Evolutionary conservation across 2,329 filamentous ascomycete species (phyloP).

Genomic region (Purpureocillium takamizusanense): DNA sequence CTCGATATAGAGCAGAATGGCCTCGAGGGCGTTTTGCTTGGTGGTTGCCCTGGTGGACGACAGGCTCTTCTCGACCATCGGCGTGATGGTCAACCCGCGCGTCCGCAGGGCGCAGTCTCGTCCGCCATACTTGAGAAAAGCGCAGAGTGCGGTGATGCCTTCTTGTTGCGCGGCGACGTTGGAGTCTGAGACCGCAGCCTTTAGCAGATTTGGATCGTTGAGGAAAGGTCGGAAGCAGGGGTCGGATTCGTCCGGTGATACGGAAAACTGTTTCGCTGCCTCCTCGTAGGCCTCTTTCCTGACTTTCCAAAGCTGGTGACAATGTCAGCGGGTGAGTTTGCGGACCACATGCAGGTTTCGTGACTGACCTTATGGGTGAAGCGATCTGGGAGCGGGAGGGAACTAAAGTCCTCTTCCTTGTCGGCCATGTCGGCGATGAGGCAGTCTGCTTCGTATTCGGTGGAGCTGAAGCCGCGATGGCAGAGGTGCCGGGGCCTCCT

Average conservation of each 20-base stretch:
- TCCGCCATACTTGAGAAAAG: constrained; percentile 87
- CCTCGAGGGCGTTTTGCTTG: constrained; percentile 80
- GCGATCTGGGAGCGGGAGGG: constrained; percentile 68
- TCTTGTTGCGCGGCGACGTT: constrained; percentile 97
- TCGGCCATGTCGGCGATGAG: constrained; percentile 57
- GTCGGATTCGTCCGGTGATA: constrained; percentile 75
- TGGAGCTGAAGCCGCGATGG: constrained; percentile 9
- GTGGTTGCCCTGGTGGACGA: constrained; percentile 80
- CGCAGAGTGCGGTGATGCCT: constrained; percentile 76
- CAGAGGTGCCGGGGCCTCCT: constrained; percentile 2
- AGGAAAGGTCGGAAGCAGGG: constrained; percentile 82
- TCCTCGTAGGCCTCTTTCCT: constrained; percentile 93
- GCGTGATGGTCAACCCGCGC: constrained; percentile 61
- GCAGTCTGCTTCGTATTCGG: constrained; percentile 8
- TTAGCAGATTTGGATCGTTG: constrained; percentile 80
- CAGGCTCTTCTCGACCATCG: constrained; percentile 86
- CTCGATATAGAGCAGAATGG: constrained; percentile 81
- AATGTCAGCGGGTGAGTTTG: neutral
- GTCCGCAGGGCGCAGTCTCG: constrained; percentile 71
- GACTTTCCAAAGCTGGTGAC: constrained; percentile 77
- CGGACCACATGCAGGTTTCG: neutral
- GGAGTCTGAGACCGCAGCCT: constrained; percentile 83
- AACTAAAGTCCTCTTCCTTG: constrained; percentile 72
- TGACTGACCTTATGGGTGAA: constrained; percentile 67
- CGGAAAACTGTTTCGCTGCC: constrained; percentile 76